Evolutionary conservation across 768 basidiomycete genomes (phyloP).

Genomic region (Brasilioporus rufonigricans): DNA sequence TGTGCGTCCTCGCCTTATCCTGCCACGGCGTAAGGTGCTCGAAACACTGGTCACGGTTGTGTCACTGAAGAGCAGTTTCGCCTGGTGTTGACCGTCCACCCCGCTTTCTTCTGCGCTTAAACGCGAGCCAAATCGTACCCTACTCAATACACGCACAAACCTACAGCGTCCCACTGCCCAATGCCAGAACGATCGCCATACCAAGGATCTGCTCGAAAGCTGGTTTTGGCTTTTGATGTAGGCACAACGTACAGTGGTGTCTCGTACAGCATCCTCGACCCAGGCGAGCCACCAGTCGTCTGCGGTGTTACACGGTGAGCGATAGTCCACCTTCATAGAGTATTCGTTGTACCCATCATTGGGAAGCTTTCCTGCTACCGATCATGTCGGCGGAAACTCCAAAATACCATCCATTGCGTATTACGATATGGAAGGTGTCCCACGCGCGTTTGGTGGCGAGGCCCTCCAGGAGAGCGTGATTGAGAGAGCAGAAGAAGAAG

Average conservation of each 20-base stretch:
- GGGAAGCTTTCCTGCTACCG: conserved; percentile 40
- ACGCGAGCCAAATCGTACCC: no score
- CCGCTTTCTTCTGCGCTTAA: no score
- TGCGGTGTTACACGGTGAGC: conserved; percentile 9
- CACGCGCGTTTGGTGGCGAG: conserved; percentile 45
- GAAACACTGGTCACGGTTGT: no score
- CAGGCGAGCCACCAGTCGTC: conserved; percentile 35
- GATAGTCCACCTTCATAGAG: no score
- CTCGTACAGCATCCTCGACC: conserved; percentile 36
- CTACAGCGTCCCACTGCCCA: no score
- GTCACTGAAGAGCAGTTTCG: no score
- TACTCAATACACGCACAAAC: no score
- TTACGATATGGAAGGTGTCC: conserved; percentile 40
- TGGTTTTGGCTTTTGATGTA: conserved; percentile 44
- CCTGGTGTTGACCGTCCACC: no score
- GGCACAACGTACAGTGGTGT: conserved; percentile 45
- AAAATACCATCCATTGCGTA: no score
- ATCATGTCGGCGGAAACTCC: conserved; percentile 42
- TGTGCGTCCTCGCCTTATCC: conserved; percentile 13
- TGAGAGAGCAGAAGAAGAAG: conserved; percentile 5
- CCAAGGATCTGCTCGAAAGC: conserved; percentile 36
- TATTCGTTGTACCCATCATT: no score
- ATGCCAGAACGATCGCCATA: conserved; percentile 37
- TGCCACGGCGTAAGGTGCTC: no score
- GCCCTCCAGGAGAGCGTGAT: no score